Percentiles rank a stretch among this genome's conserved stretches.
phyloP scores from a whole-genome alignment of 805 yeast species.

The Pichia paraexigua region DNA sequence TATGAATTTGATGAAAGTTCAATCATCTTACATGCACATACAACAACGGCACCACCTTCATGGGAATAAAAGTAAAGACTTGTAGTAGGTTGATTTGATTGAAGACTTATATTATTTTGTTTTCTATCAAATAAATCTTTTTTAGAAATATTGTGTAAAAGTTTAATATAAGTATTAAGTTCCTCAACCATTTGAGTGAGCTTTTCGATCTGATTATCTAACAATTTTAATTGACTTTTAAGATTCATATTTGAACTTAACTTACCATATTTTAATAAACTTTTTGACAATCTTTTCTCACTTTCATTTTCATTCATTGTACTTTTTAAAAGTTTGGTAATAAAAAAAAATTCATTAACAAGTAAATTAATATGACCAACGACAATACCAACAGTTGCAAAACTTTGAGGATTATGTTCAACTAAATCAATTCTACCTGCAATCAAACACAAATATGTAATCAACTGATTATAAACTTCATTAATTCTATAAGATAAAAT shows the following conservation, averaged over 20 bases:
- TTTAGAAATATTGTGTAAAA: slow-evolving; percentile 37
- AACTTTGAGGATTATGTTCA: slow-evolving; percentile 64
- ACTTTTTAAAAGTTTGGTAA: slow-evolving; percentile 16
- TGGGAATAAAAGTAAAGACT: slow-evolving; percentile 44
- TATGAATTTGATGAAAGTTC: slow-evolving; percentile 40
- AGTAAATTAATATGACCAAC: slow-evolving; percentile 62
- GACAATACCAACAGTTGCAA: slow-evolving; percentile 56
- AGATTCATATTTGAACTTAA: slow-evolving; percentile 23
- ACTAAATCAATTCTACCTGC: slow-evolving; percentile 73
- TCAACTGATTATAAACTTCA: slow-evolving; percentile 53
- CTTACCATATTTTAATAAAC: slow-evolving; percentile 4
- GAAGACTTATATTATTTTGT: neutral
- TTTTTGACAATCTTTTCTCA: neutral
- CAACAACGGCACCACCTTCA: slow-evolving; percentile 48
- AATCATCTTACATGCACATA: slow-evolving; percentile 37
- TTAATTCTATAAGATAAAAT: slow-evolving; percentile 52
- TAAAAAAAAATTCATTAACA: slow-evolving; percentile 44
- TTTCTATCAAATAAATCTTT: slow-evolving; percentile 8
- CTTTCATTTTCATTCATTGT: slow-evolving; percentile 6
- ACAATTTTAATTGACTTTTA: slow-evolving; percentile 37
- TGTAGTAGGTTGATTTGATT: neutral
- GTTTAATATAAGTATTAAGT: slow-evolving; percentile 55
- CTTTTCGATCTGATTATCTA: slow-evolving; percentile 36
- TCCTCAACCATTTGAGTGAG: slow-evolving; percentile 55
- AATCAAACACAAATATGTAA: slow-evolving; percentile 55